Percentiles rank a stretch among this genome's conserved stretches.
Conservation (phyloP, 139 green algal genomes). For the Gonium pectorale region DNA sequence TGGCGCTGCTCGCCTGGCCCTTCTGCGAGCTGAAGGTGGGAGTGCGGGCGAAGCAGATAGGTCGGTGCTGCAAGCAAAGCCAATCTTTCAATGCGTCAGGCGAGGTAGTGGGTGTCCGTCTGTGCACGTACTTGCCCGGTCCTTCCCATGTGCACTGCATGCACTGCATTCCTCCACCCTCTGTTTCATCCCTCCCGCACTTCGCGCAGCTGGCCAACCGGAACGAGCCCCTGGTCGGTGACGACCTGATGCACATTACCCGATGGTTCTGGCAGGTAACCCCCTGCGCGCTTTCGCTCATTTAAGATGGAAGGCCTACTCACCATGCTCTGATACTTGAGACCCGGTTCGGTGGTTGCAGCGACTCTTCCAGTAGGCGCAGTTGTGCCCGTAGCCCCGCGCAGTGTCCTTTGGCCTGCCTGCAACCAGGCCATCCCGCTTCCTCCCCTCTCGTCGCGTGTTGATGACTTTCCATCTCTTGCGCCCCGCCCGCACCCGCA, state of each 20-base stretch:
- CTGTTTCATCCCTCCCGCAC: background rate
- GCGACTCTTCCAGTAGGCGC: background rate
- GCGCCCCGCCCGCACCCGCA: background rate
- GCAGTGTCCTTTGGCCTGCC: background rate
- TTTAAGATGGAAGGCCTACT: background rate
- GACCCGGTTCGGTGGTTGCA: too few relatives aligned
- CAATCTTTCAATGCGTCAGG: background rate
- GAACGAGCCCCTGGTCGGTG: background rate
- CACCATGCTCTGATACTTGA: background rate
- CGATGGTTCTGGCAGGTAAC: background rate
- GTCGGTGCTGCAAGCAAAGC: background rate
- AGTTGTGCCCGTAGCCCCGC: background rate
- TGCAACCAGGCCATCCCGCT: background rate
- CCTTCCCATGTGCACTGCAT: background rate
- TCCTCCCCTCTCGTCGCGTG: background rate
- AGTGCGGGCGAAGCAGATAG: too few relatives aligned
- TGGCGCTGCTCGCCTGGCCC: conserved; percentile 12
- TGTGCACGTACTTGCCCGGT: background rate
- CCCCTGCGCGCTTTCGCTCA: background rate
- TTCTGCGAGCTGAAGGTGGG: background rate
- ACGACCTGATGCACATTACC: background rate
- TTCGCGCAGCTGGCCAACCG: background rate
- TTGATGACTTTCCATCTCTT: too few relatives aligned
- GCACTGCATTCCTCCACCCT: background rate
- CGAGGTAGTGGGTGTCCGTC: background rate